phyloP scores from a whole-genome alignment of 257 asterid genomes.

The Marsdenia floribunda region DNA sequence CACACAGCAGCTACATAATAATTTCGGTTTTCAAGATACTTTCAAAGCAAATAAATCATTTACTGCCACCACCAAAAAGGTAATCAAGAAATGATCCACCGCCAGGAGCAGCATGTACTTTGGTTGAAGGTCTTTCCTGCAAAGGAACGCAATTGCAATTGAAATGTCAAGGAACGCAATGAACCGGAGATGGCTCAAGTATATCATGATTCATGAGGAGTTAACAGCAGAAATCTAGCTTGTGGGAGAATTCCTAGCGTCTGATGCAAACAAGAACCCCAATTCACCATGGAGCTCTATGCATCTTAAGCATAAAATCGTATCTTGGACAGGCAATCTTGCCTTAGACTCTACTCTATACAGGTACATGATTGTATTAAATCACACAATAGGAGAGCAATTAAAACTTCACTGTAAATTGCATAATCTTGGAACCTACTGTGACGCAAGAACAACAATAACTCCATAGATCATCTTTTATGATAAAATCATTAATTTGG shows the following conservation, averaged over 20 bases:
- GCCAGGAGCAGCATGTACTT: slow-evolving; percentile 88
- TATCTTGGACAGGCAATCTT: not conserved
- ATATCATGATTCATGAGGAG: too few relatives aligned
- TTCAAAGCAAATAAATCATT: slow-evolving; percentile 11
- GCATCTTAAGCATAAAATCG: not conserved
- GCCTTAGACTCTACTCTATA: not conserved
- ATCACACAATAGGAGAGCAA: not conserved
- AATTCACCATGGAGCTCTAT: not conserved
- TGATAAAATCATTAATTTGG: not conserved
- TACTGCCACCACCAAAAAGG: slow-evolving; percentile 63
- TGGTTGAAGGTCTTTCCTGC: slow-evolving; percentile 43
- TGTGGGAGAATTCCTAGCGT: too few relatives aligned
- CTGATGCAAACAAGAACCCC: not conserved
- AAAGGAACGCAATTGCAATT: not conserved
- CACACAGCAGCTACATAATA: not conserved
- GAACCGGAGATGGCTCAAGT: not conserved
- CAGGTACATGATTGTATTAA: not conserved
- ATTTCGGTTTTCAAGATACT: not conserved
- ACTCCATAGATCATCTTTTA: not conserved
- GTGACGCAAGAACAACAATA: not conserved
- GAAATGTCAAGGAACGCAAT: not conserved
- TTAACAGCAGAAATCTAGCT: too few relatives aligned
- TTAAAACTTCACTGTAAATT: not conserved
- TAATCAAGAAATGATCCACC: slow-evolving; percentile 67
- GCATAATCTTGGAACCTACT: not conserved